Evolutionary conservation across 768 basidiomycete genomes (phyloP).

Genomic region (Hemileccinum impolitum): DNA sequence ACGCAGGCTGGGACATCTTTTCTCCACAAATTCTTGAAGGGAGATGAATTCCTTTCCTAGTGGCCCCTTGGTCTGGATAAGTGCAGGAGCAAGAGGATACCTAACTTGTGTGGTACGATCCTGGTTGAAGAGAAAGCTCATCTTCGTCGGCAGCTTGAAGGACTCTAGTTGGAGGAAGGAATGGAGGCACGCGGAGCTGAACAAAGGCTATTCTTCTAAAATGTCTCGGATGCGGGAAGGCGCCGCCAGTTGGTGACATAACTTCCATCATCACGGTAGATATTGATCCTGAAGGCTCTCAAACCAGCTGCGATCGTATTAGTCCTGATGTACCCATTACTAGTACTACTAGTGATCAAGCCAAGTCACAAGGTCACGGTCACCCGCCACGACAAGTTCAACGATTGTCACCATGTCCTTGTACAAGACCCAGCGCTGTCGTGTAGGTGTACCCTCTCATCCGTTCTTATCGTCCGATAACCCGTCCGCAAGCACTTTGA

Average conservation of each 20-base stretch:
- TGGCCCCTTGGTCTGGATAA: conserved; percentile 14
- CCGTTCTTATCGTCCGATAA: conserved; percentile 14
- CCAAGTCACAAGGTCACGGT: conserved; percentile 20
- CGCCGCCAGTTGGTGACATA: conserved; percentile 1
- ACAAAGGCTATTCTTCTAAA: background rate
- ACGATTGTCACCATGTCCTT: conserved; percentile 24
- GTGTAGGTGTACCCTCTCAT: conserved; percentile 33
- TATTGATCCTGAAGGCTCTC: background rate
- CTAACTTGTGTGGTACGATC: conserved; percentile 16
- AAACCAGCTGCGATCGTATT: too few species aligned
- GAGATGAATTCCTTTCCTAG: conserved; percentile 13
- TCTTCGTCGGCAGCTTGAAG: conserved; percentile 2
- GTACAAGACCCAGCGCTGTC: conserved; percentile 47
- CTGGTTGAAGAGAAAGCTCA: conserved; percentile 21
- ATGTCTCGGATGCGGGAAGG: conserved; percentile 7
- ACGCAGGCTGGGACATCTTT: conserved; percentile 27
- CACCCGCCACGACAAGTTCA: conserved; percentile 8
- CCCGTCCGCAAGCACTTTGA: conserved; percentile 43
- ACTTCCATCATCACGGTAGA: background rate
- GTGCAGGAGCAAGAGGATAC: conserved; percentile 19
- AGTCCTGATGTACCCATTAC: too few species aligned
- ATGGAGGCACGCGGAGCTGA: background rate
- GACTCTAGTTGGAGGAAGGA: background rate
- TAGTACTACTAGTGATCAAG: too few species aligned
- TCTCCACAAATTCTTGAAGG: conserved; percentile 31